Evolutionary conservation across 148 eudicot genomes (phyloP), one percentile per base, ranked within the genome.

Genomic region (Rhododendron henanense): DNA sequence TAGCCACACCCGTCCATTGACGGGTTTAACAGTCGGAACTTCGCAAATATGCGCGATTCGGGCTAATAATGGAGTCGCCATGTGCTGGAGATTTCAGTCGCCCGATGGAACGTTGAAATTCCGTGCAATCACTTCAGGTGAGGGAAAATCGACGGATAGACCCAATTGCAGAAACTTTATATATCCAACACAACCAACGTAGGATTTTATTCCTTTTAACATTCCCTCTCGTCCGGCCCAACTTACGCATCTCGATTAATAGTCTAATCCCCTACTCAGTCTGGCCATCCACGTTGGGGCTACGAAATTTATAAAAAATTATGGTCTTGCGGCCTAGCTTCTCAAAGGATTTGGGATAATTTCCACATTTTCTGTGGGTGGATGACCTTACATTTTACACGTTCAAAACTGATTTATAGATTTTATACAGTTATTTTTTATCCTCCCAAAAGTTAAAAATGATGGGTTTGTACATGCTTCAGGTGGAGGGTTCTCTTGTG

Each of bases 401-500:
- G 69, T 63, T 63, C 69, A 7, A 63, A 63, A 63, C 28, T 1
- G 69, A 63, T 23, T 63, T 63, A 67, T 4, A 19, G 25, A 59
- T 21, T 18, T 19, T 59, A 19, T 6, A 21, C 9, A 59, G 9
- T 59, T 59, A 16, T 59, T 19, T 59, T 57, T 5, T 19, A 1
- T 59, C 65, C 23, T 5, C 7, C 65, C 0, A 19, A 21, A 59
- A 59, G 19, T 59, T 47, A 47, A 7, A 19, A 19, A 25, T 67
- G 33, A 67, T 67, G 35, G 35, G 74, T 25, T 67, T 67, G 33
- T 10, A 10, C 28, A 67, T 67, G 74, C 91, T 6, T 91, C 94
- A 39, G 94, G 93, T 28, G 89, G 79, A 48, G 91, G 93, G 55
- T 92, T 91, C 86, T 90, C 93, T 10, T 90, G 94, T 83, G 94